Evolutionary conservation across 345 rosid genomes (phyloP).

Genomic region (Hirschfeldia incana): DNA sequence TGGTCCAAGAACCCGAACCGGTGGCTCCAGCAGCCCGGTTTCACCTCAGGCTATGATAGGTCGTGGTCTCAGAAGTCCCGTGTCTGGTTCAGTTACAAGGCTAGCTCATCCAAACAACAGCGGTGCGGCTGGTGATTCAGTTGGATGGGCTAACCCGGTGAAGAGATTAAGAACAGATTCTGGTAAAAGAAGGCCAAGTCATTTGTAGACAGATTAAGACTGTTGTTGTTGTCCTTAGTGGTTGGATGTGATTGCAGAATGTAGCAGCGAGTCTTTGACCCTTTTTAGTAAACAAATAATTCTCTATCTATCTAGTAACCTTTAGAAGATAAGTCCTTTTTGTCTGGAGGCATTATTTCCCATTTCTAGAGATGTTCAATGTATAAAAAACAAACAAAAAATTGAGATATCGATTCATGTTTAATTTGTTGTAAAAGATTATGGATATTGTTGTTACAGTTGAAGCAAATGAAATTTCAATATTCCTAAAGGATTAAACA

Average conservation of each 20-base stretch:
- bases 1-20: conserved; percentile 55
- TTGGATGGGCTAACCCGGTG: conserved; percentile 99
- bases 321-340: conserved; percentile 12
- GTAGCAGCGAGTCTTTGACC: conserved; percentile 23
- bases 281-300: conserved; percentile 25
- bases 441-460: conserved; percentile 13
- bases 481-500: conserved; percentile 7
- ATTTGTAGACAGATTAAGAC: conserved; percentile 43
- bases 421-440: not conserved
- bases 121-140: conserved; percentile 51
- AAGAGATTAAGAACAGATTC: conserved; percentile 95
- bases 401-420: conserved; percentile 4
- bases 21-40: conserved; percentile 69
- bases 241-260: not conserved
- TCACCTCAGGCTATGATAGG: conserved; percentile 66
- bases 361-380: not conserved
- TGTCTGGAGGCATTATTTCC: not conserved
- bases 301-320: not conserved
- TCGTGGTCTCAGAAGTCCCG: conserved; percentile 65
- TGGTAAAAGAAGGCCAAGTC: conserved; percentile 91
- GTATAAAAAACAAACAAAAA: not conserved
- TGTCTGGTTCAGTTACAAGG: conserved; percentile 49
- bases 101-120: conserved; percentile 58
- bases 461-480: not conserved
- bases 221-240: conserved; percentile 3